Evolutionary conservation across 768 basidiomycete species (phyloP), one percentile per base, ranked within the genome.

Genomic region (Boletus rubescentipes): DNA sequence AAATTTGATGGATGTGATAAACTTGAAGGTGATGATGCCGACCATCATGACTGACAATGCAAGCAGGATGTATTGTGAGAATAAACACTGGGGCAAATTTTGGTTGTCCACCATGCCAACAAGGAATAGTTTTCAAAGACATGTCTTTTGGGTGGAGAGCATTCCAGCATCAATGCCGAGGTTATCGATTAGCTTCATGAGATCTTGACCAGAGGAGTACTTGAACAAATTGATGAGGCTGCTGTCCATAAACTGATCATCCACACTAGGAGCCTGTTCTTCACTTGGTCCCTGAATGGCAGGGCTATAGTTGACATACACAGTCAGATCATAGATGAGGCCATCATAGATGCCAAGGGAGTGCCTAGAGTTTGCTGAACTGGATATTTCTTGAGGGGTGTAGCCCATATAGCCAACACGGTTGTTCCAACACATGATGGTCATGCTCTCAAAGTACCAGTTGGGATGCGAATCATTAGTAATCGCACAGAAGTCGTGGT

Each of bases 21-120:
- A 96, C 73, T 97, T 96, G 87, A 96, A 95, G 1, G 86, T 93
- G 65, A 96, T 94, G 64, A 97, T 87, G 49, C 86, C 75, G 55
- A 98, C 90, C 93, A 99, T 98, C 75, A 96, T 76, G 63, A 89
- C 73, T 4, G 92, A 95, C 14, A 99, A 72, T 3, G 84, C 90
- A 51, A 98, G 85, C 6, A 99, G 80, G 65, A 98, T 89, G 69
- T 94, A 93, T 31, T 83, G 87, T 18, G 93, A 82, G 74, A 99
- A 98, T 30, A 85, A 79, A 67, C 96, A 98, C 69, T 96, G 91
- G 0, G 91, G 79, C 1, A 15, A 41, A 26, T 41, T 41, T 9
- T 9, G 9, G 21, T 90, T 91, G 79, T 98, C 94, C 57, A 93
- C 83, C 71, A 86, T 88, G 54, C 93, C 94, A 51, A 94, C 81